Evolutionary conservation across 345 rosid species (phyloP).

Genomic region (Capsella bursapastoris): DNA sequence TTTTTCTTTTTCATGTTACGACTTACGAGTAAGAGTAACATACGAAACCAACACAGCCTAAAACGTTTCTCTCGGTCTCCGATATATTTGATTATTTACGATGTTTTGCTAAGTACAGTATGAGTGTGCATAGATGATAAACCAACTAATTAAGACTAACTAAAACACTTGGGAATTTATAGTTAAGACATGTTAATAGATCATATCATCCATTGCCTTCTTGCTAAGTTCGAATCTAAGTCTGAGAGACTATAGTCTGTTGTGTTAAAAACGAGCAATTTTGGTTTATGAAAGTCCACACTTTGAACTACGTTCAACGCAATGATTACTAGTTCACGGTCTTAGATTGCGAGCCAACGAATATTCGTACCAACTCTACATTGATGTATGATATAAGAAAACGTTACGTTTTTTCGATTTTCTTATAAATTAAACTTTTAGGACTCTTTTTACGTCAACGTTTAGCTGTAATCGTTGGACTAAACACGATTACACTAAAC

Average conservation of each 20-base stretch:
- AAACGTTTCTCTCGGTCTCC: background rate
- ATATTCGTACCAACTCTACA: constrained; percentile 14
- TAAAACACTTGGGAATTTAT: no score
- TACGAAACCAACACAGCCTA: background rate
- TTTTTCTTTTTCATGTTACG: background rate
- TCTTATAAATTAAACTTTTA: background rate
- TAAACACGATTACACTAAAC: no score
- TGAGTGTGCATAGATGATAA: no score
- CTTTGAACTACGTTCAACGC: background rate
- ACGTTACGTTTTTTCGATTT: background rate
- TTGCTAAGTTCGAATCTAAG: background rate
- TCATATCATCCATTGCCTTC: no score
- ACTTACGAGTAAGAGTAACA: no score
- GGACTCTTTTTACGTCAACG: background rate
- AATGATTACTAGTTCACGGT: background rate
- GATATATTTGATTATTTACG: no score
- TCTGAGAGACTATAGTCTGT: background rate
- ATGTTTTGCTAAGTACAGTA: no score
- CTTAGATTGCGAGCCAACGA: constrained; percentile 20
- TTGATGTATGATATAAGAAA: background rate
- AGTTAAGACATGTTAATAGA: no score
- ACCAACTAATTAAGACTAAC: no score
- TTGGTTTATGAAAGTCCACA: background rate
- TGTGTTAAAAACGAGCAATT: no score
- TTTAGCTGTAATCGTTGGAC: background rate